Evolutionary conservation across 177 flowering plant genomes (phyloP).

Genomic region (Vitis hybrid): DNA sequence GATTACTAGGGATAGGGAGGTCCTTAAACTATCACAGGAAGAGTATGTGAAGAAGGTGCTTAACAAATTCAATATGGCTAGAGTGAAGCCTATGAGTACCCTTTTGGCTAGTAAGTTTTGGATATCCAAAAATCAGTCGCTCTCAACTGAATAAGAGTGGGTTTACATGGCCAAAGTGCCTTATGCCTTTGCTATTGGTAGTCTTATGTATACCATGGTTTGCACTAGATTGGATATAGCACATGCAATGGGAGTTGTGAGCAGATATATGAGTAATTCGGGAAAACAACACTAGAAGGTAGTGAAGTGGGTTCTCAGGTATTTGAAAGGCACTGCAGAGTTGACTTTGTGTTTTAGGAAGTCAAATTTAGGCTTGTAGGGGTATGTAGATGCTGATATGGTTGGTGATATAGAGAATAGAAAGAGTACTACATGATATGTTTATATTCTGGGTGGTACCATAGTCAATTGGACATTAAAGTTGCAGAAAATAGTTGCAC

Average conservation of each 20-base stretch:
- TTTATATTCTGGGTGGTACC: neutral
- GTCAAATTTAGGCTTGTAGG: neutral
- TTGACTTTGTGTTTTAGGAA: neutral
- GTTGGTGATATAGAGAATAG: neutral
- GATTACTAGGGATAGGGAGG: no score
- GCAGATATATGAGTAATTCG: neutral
- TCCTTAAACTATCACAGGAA: no score
- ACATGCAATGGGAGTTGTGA: neutral
- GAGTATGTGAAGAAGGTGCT: no score
- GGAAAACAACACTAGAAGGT: neutral
- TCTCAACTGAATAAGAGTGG: neutral
- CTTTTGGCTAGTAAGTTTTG: no score
- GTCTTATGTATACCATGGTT: neutral
- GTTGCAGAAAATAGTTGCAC: conserved; percentile 45
- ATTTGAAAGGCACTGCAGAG: neutral
- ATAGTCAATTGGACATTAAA: neutral
- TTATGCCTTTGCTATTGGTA: neutral
- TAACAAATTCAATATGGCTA: no score
- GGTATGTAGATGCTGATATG: neutral
- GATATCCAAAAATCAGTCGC: no score
- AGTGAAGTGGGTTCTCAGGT: neutral
- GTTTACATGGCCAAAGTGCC: neutral
- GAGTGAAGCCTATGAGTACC: no score
- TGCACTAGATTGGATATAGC: neutral
- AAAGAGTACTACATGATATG: neutral